phyloP scores from a whole-genome alignment of 805 yeast genomes.

The Saturnispora zaruensis region DNA sequence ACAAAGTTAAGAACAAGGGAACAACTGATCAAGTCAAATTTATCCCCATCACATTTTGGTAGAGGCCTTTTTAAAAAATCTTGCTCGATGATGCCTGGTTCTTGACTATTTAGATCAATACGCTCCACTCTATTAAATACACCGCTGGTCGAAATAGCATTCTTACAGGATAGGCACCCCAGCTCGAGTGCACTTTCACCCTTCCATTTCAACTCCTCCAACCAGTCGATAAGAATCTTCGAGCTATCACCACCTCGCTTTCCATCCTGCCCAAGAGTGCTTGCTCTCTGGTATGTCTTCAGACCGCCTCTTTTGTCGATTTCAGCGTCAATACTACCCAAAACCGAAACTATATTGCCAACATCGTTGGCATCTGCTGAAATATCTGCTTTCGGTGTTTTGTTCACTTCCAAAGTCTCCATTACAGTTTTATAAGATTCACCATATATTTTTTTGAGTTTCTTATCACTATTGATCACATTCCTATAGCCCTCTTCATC shows the following conservation, averaged over 20 bases:
- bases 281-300: conserved; percentile 73
- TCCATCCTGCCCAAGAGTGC: conserved; percentile 70
- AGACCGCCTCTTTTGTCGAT: conserved; percentile 65
- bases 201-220: conserved; percentile 22
- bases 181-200: conserved; percentile 55
- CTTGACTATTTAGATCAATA: conserved; percentile 77
- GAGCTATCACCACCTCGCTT: conserved; percentile 91
- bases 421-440: conserved; percentile 9
- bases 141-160: conserved; percentile 54
- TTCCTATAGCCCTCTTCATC: conserved; percentile 9
- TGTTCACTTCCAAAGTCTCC: conserved; percentile 19
- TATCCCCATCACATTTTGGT: conserved; percentile 39
- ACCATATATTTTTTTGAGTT: conserved; percentile 9
- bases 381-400: conserved; percentile 15
- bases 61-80: conserved; percentile 75
- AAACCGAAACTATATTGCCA: conserved; percentile 18
- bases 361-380: conserved; percentile 1
- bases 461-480: conserved; percentile 9
- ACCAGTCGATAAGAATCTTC: conserved; percentile 67
- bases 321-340: conserved; percentile 56
- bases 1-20: conserved; percentile 87
- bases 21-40: conserved; percentile 65
- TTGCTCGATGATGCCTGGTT: conserved; percentile 59
- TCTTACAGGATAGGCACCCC: conserved; percentile 67
- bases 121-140: conserved; percentile 45